Evolutionary conservation across 306 rosid species (phyloP).

Genomic region (Cucurbita maxima): DNA sequence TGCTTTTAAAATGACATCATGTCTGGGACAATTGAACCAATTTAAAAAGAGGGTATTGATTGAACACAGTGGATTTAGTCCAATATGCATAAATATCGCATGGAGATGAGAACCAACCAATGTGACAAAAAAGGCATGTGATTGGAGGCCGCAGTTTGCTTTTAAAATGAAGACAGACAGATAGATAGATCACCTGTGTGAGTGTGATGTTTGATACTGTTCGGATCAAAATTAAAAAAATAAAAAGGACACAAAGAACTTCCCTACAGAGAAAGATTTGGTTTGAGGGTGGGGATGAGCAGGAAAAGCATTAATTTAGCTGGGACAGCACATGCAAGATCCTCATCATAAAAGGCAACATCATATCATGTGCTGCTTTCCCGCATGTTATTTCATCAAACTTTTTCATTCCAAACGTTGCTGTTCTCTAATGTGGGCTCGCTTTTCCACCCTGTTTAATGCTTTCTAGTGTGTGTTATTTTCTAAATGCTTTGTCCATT

Average conservation of each 20-base stretch:
- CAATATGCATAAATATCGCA: background rate
- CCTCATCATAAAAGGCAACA: background rate
- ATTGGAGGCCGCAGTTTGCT: background rate
- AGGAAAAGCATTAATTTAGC: background rate
- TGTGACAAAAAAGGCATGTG: background rate
- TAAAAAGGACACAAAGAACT: background rate
- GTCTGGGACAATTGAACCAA: background rate
- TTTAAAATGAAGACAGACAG: background rate
- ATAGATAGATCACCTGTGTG: background rate
- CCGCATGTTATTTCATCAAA: background rate
- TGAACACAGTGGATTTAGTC: background rate
- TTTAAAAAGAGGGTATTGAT: background rate
- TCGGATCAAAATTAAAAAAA: background rate
- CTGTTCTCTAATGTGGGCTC: background rate
- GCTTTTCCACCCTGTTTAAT: background rate
- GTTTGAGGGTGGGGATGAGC: background rate
- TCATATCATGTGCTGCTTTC: background rate
- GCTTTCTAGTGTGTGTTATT: background rate
- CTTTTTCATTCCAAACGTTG: background rate
- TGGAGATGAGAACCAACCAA: background rate
- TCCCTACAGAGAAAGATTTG: background rate
- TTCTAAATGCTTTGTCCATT: background rate
- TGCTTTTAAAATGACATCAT: background rate
- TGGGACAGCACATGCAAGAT: constrained; percentile 6
- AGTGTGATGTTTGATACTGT: background rate